Evolutionary conservation across 164 flowering plant genomes (phyloP), one percentile per base, ranked within the genome.

Genomic region (Vitis labrusca): DNA sequence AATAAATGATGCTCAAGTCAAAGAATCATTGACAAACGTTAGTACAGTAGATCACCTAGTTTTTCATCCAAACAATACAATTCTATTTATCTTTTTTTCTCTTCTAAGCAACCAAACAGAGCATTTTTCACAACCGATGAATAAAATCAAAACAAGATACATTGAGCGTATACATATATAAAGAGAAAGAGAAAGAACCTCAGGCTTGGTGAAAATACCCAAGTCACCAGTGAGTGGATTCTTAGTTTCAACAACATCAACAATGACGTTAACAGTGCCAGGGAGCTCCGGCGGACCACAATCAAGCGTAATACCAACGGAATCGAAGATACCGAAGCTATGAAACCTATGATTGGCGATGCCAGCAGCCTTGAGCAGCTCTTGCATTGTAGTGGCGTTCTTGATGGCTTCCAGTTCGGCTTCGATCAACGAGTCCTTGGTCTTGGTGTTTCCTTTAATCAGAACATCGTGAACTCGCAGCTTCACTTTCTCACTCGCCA

Each of bases 281-380:
- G 97, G 96, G 9, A 92, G 78, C 82, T 92, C 99, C 58, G 84
- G 85, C 13, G 99, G 99, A 11, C 99, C 99, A 0, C 91, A 68
- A 73, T 94, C 99, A 23, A 94, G 86, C 5, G 90, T 91, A 37
- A 94, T 81, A 32, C 67, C 78, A 7, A 92, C 94, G 5, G 91
- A 82, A 74, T 94, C 95, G 63, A 94, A 94, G 15, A 90, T 75
- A 0, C 79, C 95, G 5, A 92, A 88, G 16, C 71, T 66, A 73
- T 76, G 84, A 48, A 94, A 85, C 60, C 83, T 78, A 8, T 79
- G 79, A 73, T 83, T 84, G 50, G 81, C 96, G 4, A 85, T 16
- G 6, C 75, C 44, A 0, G 93, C 83, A 10, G 90, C 92, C 63
- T 77, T 80, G 15, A 94, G 71, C n/a, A 91, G 77, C 77, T 89